Evolutionary conservation across 1,284 basidiomycete genomes (phyloP), one percentile per base, ranked within the genome.

Genomic region (Papiliotrema terrestris): DNA sequence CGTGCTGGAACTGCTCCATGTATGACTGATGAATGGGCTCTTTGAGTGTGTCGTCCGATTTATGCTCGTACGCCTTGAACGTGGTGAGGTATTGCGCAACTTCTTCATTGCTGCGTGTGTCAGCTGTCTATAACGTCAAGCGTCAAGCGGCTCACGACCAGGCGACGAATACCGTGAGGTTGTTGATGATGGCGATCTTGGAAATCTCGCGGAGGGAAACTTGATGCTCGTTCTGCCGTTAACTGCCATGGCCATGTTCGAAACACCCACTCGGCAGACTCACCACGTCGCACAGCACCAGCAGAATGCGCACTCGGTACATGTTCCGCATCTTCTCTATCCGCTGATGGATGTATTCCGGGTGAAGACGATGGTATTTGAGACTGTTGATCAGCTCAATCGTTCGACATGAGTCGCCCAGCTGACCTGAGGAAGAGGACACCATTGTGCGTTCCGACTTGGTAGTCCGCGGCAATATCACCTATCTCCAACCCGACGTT

Each of bases 371-470:
- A 68, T 98, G 94, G 66, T 98, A 98, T 63, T 87, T 88, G 57
- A 98, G 76, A 70, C 94, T 98, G 22, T 6, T 32, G 20, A n/a
- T 44, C 15, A 25, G 46, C 26, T 35, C 25, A 29, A 17, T 2
- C 25, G 9, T 39, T 20, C 3, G 19, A 6, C 6, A 17, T 14
- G 36, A 17, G 22, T 41, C 17, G 9, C 14, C n/a, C 4, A 41
- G 62, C 78, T 44, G 56, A 88, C 91, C 91, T 94, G 47, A 98
- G 81, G 68, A 88, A 98, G 26, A 98, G 77, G 3, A 94, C 87
- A n/a, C 92, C 89, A 6, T 91, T 91, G 25, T 92, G 95, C n/a
- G 86, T 81, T 20, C 93, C 93, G n/a, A 96, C 91, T 73, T 95
- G 91, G 72, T 90, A 97, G 73, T 98, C 96, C 3, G 88, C 86